phyloP scores from a whole-genome alignment of 148 eudicot genomes.

The Nepenthes gracilis region DNA sequence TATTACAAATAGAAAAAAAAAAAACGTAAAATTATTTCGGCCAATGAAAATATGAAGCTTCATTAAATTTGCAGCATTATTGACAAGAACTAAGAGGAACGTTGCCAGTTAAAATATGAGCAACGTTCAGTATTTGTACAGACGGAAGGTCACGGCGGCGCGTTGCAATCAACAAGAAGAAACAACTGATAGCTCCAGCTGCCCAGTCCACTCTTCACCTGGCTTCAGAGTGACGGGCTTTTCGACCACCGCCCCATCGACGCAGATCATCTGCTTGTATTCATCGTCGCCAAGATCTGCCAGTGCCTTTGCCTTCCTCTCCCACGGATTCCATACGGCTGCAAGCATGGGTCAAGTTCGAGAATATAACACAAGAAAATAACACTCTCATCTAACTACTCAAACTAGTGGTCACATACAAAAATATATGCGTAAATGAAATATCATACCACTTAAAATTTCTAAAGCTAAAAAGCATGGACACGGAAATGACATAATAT shows the following conservation, averaged over 20 bases:
- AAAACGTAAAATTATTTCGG: too few species aligned
- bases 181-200: constrained; percentile 49
- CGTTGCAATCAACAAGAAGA: constrained; percentile 22
- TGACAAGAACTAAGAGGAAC: neutral
- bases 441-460: too few species aligned
- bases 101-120: constrained; percentile 25
- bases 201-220: constrained; percentile 74
- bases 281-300: constrained; percentile 68
- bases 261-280: constrained; percentile 71
- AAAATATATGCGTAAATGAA: too few species aligned
- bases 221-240: constrained; percentile 61
- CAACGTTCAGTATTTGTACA: constrained; percentile 14
- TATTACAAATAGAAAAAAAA: too few species aligned
- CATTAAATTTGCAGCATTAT: too few species aligned
- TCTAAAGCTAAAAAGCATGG: too few species aligned
- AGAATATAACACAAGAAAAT: neutral
- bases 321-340: constrained; percentile 99
- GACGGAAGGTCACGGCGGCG: neutral
- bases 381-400: neutral
- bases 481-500: too few species aligned
- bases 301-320: constrained; percentile 56
- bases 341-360: neutral
- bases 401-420: too few species aligned
- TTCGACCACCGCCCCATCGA: constrained; percentile 75
- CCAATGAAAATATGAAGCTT: too few species aligned